Percentiles rank a stretch among this genome's conserved stretches.
Conservation (phyloP, 2,329 filamentous ascomycete genomes). For the Aspergillus tanneri region DNA sequence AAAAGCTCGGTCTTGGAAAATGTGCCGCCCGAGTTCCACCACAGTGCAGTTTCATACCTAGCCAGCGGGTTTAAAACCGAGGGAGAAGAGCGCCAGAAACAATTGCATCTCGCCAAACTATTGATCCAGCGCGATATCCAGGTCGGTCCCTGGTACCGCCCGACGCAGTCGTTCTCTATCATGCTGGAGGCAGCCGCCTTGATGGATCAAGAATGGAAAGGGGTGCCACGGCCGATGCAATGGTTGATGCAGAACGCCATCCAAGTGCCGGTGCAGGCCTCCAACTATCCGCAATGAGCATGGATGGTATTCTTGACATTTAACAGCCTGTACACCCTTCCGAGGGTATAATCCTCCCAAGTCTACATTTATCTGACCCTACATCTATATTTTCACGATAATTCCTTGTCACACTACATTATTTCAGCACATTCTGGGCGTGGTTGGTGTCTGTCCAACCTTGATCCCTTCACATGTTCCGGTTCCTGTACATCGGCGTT, state of each 20-base stretch:
- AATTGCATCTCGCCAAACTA: conserved; percentile 26
- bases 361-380: too few relatives aligned
- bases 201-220: conserved; percentile 35
- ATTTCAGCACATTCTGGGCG: neutral
- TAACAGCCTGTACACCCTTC: too few relatives aligned
- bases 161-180: conserved; percentile 24
- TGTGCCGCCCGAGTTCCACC: conserved; percentile 28
- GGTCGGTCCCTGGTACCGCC: conserved; percentile 22
- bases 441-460: neutral
- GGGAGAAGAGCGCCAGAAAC: conserved; percentile 27
- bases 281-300: neutral
- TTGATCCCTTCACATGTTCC: neutral
- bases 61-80: conserved; percentile 16
- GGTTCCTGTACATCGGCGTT: conserved; percentile 9
- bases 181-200: conserved; percentile 39
- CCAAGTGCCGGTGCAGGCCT: conserved; percentile 26
- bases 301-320: neutral
- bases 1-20: conserved; percentile 15
- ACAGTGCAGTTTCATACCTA: conserved; percentile 29
- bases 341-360: too few relatives aligned
- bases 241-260: conserved; percentile 38
- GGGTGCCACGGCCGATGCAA: conserved; percentile 22
- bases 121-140: conserved; percentile 33
- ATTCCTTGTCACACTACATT: neutral
- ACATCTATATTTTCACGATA: neutral